phyloP scores from a whole-genome alignment of 192 early-diverging fungal genomes.

The Funneliformis mosseae region DNA sequence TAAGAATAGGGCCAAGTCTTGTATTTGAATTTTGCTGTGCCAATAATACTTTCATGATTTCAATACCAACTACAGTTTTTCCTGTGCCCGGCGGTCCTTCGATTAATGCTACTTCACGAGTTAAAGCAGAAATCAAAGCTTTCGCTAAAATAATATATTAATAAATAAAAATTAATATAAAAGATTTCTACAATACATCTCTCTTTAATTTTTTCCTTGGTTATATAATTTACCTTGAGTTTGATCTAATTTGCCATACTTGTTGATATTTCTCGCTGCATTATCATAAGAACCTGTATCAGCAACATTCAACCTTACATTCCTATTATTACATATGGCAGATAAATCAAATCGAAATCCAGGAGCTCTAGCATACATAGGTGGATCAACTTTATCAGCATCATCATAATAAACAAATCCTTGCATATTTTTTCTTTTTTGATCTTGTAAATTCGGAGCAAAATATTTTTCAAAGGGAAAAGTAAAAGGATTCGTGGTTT shows the following conservation, averaged over 20 bases:
- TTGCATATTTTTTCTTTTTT: background rate
- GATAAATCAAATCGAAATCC: slow-evolving; percentile 40
- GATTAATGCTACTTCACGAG: slow-evolving; percentile 54
- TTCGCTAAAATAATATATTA: background rate
- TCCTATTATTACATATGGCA: background rate
- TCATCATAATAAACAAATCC: too few relatives aligned
- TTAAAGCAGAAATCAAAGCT: slow-evolving; percentile 51
- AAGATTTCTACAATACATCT: background rate
- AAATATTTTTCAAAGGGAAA: slow-evolving; percentile 48
- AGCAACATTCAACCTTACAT: slow-evolving; percentile 24
- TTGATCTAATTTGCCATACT: slow-evolving; percentile 46
- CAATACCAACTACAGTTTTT: slow-evolving; percentile 57
- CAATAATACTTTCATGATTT: slow-evolving; percentile 47
- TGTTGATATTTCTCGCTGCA: slow-evolving; percentile 11
- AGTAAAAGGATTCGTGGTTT: slow-evolving; percentile 35
- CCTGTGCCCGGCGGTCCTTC: slow-evolving; percentile 60
- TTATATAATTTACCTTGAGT: slow-evolving; percentile 41
- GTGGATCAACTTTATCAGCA: slow-evolving; percentile 27
- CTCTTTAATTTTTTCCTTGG: background rate
- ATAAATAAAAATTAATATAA: background rate
- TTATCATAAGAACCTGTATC: background rate
- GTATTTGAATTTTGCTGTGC: slow-evolving; percentile 32
- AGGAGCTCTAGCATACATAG: slow-evolving; percentile 44
- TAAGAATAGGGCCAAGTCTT: slow-evolving; percentile 48
- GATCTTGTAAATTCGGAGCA: slow-evolving; percentile 19